These are phyloP conservation scores for Talaromyces sp. DNA, from an alignment of 2,329 filamentous ascomycete genomes.

Conservation along the genomic window DNA sequence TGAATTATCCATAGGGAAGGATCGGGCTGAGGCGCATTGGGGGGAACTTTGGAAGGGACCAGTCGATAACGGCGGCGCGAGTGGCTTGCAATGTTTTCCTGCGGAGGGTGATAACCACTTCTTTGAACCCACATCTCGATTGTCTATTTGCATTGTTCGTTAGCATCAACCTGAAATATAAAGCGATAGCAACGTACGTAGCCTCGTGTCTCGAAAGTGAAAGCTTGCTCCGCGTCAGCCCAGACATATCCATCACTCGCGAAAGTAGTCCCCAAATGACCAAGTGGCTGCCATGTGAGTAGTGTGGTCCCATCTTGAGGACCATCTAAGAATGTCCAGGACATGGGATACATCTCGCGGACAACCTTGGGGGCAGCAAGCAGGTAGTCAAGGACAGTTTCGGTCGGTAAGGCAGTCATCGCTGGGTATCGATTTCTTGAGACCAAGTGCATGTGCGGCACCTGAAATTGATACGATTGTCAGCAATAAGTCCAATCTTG, in stretches of 20 bases:
- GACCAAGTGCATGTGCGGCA: constrained; percentile 85
- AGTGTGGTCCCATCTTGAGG: constrained; percentile 79
- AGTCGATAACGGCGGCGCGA: constrained; percentile 84
- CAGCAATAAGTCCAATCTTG: neutral
- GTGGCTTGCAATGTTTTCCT: constrained; percentile 71
- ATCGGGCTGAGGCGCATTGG: constrained; percentile 69
- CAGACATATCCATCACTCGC: constrained; percentile 92
- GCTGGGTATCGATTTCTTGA: constrained; percentile 78
- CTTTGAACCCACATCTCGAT: constrained; percentile 87
- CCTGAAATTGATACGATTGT: constrained; percentile 46
- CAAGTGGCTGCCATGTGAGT: constrained; percentile 82
- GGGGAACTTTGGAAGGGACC: constrained; percentile 65
- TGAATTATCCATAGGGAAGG: constrained; percentile 86
- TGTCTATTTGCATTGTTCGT: constrained; percentile 52
- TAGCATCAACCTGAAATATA: constrained; percentile 2
- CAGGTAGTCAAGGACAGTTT: constrained; percentile 79
- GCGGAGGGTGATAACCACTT: constrained; percentile 70
- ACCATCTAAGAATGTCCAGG: constrained; percentile 85
- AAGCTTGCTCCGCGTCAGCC: constrained; percentile 75
- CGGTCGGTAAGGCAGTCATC: constrained; percentile 66
- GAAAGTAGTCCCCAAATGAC: constrained; percentile 68
- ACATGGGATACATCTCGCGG: constrained; percentile 79
- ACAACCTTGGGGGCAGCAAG: constrained; percentile 80
- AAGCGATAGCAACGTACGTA: constrained; percentile 52
- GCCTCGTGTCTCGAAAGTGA: constrained; percentile 68